Percentiles rank a stretch among this genome's conserved stretches.
These are phyloP conservation scores for Sarocladium kiliense DNA, from an alignment of 2,329 filamentous ascomycete species.

Conservation along the genomic window DNA sequence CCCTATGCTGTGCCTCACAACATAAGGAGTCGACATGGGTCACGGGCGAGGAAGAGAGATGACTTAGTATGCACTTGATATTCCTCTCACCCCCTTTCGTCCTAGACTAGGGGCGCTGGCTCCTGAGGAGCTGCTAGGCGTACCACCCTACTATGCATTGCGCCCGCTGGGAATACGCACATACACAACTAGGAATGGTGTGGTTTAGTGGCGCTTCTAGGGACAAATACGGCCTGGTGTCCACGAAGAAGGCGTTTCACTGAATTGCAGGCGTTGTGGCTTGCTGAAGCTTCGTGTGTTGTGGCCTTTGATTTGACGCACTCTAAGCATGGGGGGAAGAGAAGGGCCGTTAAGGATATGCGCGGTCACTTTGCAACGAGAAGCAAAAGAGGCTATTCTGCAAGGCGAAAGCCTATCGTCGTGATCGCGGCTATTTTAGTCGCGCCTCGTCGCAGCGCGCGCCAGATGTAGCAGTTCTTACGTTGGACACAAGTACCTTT, in stretches of 20 bases:
- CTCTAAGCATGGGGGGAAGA: neutral
- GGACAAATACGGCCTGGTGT: neutral
- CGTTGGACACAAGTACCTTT: neutral
- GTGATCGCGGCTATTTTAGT: conserved; percentile 8
- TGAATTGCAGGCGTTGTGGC: neutral
- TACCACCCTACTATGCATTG: neutral
- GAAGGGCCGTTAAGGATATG: conserved; percentile 2
- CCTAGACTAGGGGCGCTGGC: neutral
- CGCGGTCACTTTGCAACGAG: neutral
- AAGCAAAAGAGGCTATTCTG: neutral
- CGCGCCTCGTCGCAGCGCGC: neutral
- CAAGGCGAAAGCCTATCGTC: neutral
- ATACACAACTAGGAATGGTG: too few species aligned
- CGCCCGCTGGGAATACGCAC: neutral
- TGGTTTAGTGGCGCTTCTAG: neutral
- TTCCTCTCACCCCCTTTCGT: neutral
- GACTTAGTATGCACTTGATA: neutral
- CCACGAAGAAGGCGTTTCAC: neutral
- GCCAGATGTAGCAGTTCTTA: neutral
- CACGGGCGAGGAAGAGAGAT: neutral
- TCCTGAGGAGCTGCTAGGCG: neutral
- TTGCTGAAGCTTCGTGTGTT: neutral
- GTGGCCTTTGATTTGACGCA: neutral
- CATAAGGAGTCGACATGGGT: neutral
- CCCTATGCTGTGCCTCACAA: neutral